Conservation (phyloP, 306 rosid genomes). For the Oxytropis ochrocephala region DNA sequence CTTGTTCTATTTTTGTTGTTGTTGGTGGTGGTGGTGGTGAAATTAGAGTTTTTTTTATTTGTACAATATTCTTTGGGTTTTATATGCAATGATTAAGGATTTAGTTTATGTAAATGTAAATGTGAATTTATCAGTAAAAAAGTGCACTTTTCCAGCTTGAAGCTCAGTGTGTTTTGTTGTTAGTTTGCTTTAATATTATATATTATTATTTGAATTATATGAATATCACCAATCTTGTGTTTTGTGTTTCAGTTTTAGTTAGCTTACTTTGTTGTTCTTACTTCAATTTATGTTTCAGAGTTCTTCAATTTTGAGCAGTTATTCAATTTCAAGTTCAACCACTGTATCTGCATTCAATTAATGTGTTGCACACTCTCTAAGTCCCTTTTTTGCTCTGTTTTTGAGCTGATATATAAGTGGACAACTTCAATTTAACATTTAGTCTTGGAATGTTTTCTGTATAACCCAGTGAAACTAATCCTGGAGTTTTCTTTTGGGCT, state of each 20-base stretch:
- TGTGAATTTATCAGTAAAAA: neutral
- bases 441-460: neutral
- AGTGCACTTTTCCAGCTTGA: neutral
- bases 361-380: neutral
- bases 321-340: neutral
- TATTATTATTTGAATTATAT: neutral
- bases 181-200: neutral
- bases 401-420: neutral
- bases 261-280: neutral
- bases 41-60: neutral
- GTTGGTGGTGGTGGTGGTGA: too few relatives aligned
- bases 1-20: neutral
- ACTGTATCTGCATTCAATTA: neutral
- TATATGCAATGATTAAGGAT: neutral
- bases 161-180: neutral
- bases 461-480: neutral
- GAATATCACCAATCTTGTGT: too few relatives aligned
- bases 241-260: neutral
- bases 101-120: neutral
- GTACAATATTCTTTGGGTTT: neutral
- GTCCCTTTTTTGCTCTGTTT: neutral
- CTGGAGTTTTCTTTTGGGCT: neutral
- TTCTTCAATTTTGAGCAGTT: neutral
- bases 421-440: neutral
- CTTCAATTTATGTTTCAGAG: neutral